Base-by-base conservation (phyloP, 768 basidiomycete genomes). In the Suillus subluteus region DNA sequence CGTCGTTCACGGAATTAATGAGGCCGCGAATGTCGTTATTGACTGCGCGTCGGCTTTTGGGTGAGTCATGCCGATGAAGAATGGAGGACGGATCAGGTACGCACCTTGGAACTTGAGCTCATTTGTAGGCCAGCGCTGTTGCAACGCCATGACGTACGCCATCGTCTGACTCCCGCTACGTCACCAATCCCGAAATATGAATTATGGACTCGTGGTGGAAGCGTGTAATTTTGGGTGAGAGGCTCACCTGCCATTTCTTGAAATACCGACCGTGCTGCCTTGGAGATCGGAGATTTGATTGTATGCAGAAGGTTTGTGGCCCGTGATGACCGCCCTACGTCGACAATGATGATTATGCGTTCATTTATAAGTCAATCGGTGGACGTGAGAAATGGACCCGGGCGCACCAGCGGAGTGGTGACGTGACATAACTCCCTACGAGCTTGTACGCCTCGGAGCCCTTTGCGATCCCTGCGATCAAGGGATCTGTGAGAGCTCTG, bases 111-210 rank as follows among this genome's bases (percentile, higher is more conserved):
- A 97, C 72, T 85, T 82, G 69, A 94, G 76, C 26, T 84, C 73
- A 48, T 86, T 81, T 76, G 86, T 76, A 71, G 80, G 80, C 96
- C 96, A 98, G 18, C 89, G 89, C 74, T 97, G 87, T 69, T 96
- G 91, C 40, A 93, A 79, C 5, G 94, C 94, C 92, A 98, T 93
- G 32, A 98, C 95, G 69, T 91, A 93, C 4, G 95, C 96, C 96
- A 99, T 98, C 1, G 94, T 95, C 75, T 96, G 92, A 69, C 91
- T 92, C 30, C 95, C 95, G 71, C 93, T 91, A 65, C 26, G 59
- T 18, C 32, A 66, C 59, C 58, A 18, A 21, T 35, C 6, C 32
- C 32, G 11, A 11, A 13, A 50, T 58, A 64, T 64, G 32, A 62
- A 46, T 52, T 16, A 48, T 40, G 35, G 12, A 4, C 26, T 32